Percentiles rank a stretch among this genome's conserved stretches.
These are phyloP conservation scores for Babesia sp. DNA, from an alignment of 169 alveolate species.

Conservation along the genomic window DNA sequence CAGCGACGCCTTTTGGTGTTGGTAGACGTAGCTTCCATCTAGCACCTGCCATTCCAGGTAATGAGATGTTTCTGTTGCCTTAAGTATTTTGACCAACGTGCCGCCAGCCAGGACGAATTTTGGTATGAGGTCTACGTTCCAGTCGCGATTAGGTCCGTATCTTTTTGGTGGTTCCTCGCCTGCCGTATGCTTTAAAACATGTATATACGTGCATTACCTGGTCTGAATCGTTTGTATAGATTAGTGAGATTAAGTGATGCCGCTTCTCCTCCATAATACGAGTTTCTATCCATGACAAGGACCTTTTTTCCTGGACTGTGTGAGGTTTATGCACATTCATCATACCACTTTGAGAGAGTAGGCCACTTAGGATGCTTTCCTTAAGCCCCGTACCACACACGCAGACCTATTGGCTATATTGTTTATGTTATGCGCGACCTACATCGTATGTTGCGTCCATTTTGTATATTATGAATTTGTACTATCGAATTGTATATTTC, in stretches of 20 bases:
- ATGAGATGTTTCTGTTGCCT: conserved; percentile 92
- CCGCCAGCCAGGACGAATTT: conserved; percentile 98
- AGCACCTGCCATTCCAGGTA: conserved; percentile 94
- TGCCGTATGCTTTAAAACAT: conserved; percentile 9
- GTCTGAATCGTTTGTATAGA: conserved; percentile 90
- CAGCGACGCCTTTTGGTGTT: conserved; percentile 93
- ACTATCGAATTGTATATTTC: neutral
- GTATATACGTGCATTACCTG: conserved; percentile 66
- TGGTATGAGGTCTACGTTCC: conserved; percentile 98
- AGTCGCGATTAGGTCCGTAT: conserved; percentile 95
- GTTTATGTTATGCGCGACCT: neutral
- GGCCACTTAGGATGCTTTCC: conserved; percentile 96
- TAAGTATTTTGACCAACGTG: conserved; percentile 92
- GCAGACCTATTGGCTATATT: conserved; percentile 71
- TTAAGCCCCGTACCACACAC: conserved; percentile 98
- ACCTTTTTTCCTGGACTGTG: conserved; percentile 90
- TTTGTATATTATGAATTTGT: neutral
- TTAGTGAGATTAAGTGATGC: conserved; percentile 96
- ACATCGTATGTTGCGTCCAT: conserved; percentile 66
- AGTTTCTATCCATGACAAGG: conserved; percentile 94
- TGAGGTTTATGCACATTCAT: neutral
- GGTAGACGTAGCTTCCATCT: conserved; percentile 97
- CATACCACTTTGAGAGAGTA: conserved; percentile 85
- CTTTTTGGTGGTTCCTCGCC: conserved; percentile 89
- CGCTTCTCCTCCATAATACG: conserved; percentile 97